These are phyloP conservation scores for Incumbomyces delicatus DNA, from an alignment of 2,329 filamentous ascomycete species.

Conservation along the genomic window DNA sequence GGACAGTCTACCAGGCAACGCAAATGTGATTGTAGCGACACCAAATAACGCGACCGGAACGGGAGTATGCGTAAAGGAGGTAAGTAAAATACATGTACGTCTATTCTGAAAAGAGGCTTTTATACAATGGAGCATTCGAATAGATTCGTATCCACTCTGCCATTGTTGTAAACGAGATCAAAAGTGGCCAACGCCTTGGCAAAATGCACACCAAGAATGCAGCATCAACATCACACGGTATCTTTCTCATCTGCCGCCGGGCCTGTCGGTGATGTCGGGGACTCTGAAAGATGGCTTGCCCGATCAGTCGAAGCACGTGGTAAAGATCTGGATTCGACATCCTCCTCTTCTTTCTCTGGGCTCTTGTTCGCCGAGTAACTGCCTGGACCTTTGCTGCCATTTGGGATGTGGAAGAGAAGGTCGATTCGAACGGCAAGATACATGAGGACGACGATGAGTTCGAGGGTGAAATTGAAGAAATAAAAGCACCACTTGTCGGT, in stretches of 20 bases:
- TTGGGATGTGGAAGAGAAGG: conserved; percentile 62
- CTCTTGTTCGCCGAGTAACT: conserved; percentile 25
- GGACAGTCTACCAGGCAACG: too few species aligned
- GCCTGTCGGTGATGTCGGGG: not conserved
- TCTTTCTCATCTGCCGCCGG: not conserved
- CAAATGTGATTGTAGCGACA: too few species aligned
- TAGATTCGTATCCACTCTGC: too few species aligned
- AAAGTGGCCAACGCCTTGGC: too few species aligned
- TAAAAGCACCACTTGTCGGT: conserved; percentile 66
- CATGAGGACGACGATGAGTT: conserved; percentile 58
- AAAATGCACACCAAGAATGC: too few species aligned
- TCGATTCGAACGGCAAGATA: conserved; percentile 64
- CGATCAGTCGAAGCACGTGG: not conserved
- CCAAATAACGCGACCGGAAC: too few species aligned
- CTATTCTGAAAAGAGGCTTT: too few species aligned
- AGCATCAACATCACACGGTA: too few species aligned
- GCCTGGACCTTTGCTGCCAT: conserved; percentile 54
- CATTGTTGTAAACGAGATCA: too few species aligned
- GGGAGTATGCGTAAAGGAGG: too few species aligned
- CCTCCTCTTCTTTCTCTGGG: not conserved
- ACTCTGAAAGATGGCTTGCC: not conserved
- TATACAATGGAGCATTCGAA: too few species aligned
- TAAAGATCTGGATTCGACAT: not conserved
- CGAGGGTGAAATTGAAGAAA: conserved; percentile 65
- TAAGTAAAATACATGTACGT: too few species aligned